These are phyloP conservation scores for Trichocladium antarcticum DNA, from an alignment of 495 filamentous ascomycete species.

Conservation along the genomic window DNA sequence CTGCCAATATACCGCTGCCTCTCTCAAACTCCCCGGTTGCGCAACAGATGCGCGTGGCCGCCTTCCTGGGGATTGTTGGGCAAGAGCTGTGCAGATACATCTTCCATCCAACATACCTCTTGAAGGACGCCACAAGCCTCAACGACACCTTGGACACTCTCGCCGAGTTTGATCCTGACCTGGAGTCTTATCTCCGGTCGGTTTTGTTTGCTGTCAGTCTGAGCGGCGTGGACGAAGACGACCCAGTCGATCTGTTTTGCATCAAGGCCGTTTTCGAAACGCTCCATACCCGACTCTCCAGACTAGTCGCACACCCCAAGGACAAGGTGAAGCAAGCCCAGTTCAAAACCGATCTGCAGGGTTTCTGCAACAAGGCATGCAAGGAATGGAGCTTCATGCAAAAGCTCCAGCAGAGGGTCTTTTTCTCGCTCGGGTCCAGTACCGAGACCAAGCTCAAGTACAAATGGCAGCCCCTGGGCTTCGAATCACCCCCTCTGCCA, in stretches of 20 bases:
- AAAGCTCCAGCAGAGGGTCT: neutral
- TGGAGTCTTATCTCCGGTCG: constrained; percentile 16
- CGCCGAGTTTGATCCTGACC: neutral
- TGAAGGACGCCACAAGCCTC: neutral
- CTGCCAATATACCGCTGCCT: constrained; percentile 9
- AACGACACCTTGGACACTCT: constrained; percentile 4
- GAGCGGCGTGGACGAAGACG: too few relatives aligned
- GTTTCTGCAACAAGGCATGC: neutral
- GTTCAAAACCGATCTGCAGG: neutral
- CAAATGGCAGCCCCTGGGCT: neutral
- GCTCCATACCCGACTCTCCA: too few relatives aligned
- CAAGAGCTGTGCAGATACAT: constrained; percentile 3
- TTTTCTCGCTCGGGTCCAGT: neutral
- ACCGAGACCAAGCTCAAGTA: neutral
- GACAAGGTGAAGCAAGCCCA: neutral
- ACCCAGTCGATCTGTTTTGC: too few relatives aligned
- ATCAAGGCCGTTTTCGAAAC: too few relatives aligned
- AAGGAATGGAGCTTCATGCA: constrained; percentile 10
- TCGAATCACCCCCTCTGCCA: neutral
- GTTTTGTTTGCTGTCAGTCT: constrained; percentile 12
- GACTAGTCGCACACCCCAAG: too few relatives aligned
- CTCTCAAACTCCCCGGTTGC: constrained; percentile 9
- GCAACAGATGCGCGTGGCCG: constrained; percentile 19
- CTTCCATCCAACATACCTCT: constrained; percentile 18
- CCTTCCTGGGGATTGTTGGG: constrained; percentile 11